Base-by-base conservation (phyloP, 768 basidiomycete species). In the Mycena filopes region DNA sequence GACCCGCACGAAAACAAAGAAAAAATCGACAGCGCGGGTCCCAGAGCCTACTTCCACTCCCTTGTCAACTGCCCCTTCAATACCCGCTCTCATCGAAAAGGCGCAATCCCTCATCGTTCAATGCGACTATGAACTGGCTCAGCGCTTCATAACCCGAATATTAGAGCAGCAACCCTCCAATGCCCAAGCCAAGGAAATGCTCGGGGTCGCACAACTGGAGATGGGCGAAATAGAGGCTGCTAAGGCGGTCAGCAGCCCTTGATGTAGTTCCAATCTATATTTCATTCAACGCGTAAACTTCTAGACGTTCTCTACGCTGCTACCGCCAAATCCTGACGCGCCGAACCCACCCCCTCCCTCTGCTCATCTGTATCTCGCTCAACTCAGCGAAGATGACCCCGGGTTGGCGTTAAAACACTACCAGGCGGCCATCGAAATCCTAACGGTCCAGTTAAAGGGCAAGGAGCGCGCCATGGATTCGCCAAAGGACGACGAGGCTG, bases 291-390 rank as follows among this genome's bases (percentile, higher is more conserved):
- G 53, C 48, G 11, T 31, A 60, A 49, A n/a, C 20, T 26, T 55
- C 57, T 63, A 94, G 92, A 86, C 87, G 23, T 93, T 94, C 75
- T 75, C 79, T 66, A 77, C 82, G 59, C 66, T 89, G 77, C 36
- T 92, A 48, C 89, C 91, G 55, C 88, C 91, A 61, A 77, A 86
- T 75, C 80, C 84, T 45, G 80, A 84, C 74, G 86, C 88, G 20
- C 85, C 89, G 38, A 75, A 83, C 20, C 78, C 85, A 43, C 86
- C 93, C 9, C 87, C 93, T 0, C 86, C 93, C 10, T 92, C 94
- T 33, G 93, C 92, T 13, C 87, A 96, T 79, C 83, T 96, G 0
- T 96, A 96, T 76, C 90, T 98, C 25, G 96, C 95, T 0, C 95
- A 98, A 74, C 80, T 95, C 20, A 86, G 83, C 51, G 92, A 93